Evolutionary conservation across 2,329 filamentous ascomycete species (phyloP).

Genomic region (Fusarium keratoplasticum): DNA sequence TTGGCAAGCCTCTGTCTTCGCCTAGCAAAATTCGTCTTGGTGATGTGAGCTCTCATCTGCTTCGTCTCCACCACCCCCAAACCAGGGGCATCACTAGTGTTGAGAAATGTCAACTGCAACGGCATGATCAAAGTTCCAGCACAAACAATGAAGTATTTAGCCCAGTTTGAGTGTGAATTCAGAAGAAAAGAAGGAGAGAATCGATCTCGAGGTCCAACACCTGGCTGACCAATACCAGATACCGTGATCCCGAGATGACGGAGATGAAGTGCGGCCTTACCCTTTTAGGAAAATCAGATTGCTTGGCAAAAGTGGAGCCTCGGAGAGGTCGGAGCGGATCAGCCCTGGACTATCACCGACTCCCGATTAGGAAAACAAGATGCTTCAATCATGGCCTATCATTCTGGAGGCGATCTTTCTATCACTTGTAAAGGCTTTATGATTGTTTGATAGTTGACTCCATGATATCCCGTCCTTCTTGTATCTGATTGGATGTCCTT

Average conservation of each 20-base stretch:
- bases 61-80: slow-evolving; percentile 19
- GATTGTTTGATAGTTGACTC: neutral
- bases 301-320: slow-evolving; percentile 1
- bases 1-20: slow-evolving; percentile 23
- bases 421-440: neutral
- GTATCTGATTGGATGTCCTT: neutral
- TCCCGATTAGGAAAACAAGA: slow-evolving; percentile 26
- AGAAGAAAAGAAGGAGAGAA: neutral
- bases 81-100: slow-evolving; percentile 22
- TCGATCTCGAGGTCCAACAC: neutral
- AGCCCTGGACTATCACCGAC: neutral
- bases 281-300: slow-evolving; percentile 33
- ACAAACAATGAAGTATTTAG: no score
- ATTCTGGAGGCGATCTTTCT: neutral
- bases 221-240: neutral
- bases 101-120: slow-evolving; percentile 32
- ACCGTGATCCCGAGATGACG: neutral
- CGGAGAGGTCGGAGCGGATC: neutral
- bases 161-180: neutral
- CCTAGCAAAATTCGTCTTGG: slow-evolving; percentile 30
- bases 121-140: neutral
- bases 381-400: neutral
- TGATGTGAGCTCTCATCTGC: slow-evolving; percentile 36
- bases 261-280: neutral
- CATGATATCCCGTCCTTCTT: neutral